These are phyloP conservation scores for Aspergillus brasiliensis DNA, from an alignment of 2,329 filamentous ascomycete genomes.

Conservation along the genomic window DNA sequence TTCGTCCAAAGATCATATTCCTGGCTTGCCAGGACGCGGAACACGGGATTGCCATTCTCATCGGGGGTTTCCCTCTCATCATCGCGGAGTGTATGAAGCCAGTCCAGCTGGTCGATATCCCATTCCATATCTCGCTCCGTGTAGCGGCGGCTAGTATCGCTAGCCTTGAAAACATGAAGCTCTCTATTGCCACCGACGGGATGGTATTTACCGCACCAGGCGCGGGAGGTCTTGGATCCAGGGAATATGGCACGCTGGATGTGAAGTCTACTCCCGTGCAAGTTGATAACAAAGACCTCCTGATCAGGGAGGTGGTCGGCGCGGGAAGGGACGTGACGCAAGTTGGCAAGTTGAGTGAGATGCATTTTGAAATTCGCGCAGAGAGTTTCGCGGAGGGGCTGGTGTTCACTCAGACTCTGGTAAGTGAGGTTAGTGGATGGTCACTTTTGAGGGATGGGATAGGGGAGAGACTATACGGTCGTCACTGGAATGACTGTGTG, in stretches of 20 bases:
- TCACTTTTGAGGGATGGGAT: background rate
- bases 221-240: conserved; percentile 27
- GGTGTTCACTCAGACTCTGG: conserved; percentile 20
- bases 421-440: background rate
- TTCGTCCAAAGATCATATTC: conserved; percentile 32
- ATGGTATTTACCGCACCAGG: conserved; percentile 26
- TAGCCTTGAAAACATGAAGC: background rate
- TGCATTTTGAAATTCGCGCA: conserved; percentile 30
- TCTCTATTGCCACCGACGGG: background rate
- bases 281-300: conserved; percentile 31
- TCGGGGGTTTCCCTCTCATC: conserved; percentile 1
- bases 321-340: conserved; percentile 18
- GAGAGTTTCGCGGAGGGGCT: conserved; percentile 20
- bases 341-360: conserved; percentile 25
- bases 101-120: conserved; percentile 20
- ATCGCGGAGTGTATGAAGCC: background rate
- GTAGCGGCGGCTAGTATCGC: conserved; percentile 17
- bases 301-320: conserved; percentile 33
- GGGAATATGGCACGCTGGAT: conserved; percentile 33
- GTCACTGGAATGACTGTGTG: conserved; percentile 24
- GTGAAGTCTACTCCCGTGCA: conserved; percentile 33
- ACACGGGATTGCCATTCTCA: conserved; percentile 19
- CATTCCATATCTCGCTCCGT: conserved; percentile 18
- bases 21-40: conserved; percentile 27
- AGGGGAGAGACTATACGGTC: conserved; percentile 14